Base-by-base conservation (phyloP, 1,284 basidiomycete genomes). In the Takashimella tepidaria region DNA sequence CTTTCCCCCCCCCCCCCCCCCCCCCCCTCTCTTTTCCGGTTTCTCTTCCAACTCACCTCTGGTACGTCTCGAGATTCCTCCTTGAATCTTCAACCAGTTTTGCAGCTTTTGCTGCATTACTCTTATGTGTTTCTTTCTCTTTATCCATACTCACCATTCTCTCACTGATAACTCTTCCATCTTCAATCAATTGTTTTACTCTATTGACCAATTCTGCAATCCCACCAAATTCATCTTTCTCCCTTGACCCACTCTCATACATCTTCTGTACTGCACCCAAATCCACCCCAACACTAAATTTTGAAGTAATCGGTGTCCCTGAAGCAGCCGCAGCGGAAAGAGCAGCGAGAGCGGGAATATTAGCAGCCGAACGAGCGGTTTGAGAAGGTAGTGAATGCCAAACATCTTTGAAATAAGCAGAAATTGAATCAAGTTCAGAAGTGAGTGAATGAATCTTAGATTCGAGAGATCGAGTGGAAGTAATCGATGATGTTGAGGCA, bases 41-140 rank as follows among this genome's bases (percentile, higher is more conserved):
- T 21, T 16, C 20, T 23, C 27, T n/a, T 25, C 40, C 20, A 5
- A 63, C 67, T 61, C 52, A 70, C 75, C 84, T 85, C 77, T 92
- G 88, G 70, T 93, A 93, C 25, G 86, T 91, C 78, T 89, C 88
- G 41, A 95, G 76, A 20, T 84, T 87, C 13, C 70, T 69, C 56
- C 83, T 84, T 45, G 86, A 87, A 54, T 91, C 89, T 69, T 86
- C 83, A 1, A 89, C 89, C 22, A 95, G 80, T 72, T 89, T 89
- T 78, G 91, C 88, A 11, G 90, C 90, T 47, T 88, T 81, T 62
- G 88, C 87, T 19, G 90, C 90, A 68, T 93, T 93, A 75, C 85
- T 87, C 80, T 90, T 92, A 59, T 92, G 79, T 59, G 91, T 67
- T 63, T 92, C 90, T 60, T 92, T 86, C 49, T 89, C 88, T 70